Evolutionary conservation across 805 yeast species (phyloP).

Genomic region (Huiozyma naganishii): DNA sequence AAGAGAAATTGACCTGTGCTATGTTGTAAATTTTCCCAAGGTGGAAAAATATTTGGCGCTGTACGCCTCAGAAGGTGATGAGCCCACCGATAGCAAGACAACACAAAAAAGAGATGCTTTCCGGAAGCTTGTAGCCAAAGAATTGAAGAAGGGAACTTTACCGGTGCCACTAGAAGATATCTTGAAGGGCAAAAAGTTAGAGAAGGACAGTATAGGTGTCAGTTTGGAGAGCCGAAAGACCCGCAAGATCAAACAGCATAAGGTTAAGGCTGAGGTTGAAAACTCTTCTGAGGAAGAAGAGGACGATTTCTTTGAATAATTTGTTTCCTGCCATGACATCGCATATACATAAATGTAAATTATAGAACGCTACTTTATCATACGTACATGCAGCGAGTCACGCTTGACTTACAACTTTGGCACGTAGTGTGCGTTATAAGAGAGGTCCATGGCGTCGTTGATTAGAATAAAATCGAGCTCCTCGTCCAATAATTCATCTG

Average conservation of each 20-base stretch:
- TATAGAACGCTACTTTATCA: background rate
- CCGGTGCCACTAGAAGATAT: slow-evolving; percentile 46
- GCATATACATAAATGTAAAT: background rate
- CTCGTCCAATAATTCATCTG: slow-evolving; percentile 37
- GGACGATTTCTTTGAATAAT: slow-evolving; percentile 37
- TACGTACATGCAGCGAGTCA: too few relatives aligned
- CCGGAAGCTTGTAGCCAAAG: slow-evolving; percentile 41
- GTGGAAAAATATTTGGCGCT: slow-evolving; percentile 70
- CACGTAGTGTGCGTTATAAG: slow-evolving; percentile 25
- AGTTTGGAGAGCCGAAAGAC: slow-evolving; percentile 9
- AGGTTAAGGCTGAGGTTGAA: slow-evolving; percentile 13
- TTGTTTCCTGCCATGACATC: too few relatives aligned
- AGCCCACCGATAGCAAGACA: slow-evolving; percentile 30
- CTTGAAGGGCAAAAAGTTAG: slow-evolving; percentile 27
- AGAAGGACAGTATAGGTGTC: slow-evolving; percentile 19
- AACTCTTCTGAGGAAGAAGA: slow-evolving; percentile 22
- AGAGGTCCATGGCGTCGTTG: slow-evolving; percentile 57
- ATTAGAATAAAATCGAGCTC: slow-evolving; percentile 39
- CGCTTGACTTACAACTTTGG: too few relatives aligned
- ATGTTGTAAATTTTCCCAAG: slow-evolving; percentile 67
- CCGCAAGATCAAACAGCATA: slow-evolving; percentile 1
- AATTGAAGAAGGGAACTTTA: slow-evolving; percentile 42
- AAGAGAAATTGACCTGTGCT: slow-evolving; percentile 60
- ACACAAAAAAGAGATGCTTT: slow-evolving; percentile 36
- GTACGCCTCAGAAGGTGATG: slow-evolving; percentile 38